Evolutionary conservation across 345 rosid species (phyloP), one percentile per base, ranked within the genome.

Genomic region (Aethionema arabicum): DNA sequence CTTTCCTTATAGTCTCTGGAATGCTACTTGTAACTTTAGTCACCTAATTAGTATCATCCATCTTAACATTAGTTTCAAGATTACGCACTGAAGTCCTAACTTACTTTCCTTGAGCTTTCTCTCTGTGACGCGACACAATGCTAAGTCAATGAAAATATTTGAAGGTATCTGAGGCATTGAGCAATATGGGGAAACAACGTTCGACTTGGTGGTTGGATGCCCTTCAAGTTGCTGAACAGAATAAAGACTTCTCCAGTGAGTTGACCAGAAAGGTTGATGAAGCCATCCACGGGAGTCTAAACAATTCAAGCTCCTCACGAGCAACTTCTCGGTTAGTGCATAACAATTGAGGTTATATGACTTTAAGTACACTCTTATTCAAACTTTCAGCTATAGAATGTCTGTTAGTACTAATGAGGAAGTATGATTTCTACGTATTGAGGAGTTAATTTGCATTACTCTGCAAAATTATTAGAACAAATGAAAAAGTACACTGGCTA

Each of bases 191-290:
- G 63, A 60, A 77, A 68, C 80, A 79, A 63, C 46, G 62, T 53
- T 72, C 75, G 35, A 55, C 60, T 72, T 92, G 98, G 98, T 92
- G 98, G 98, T 76, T 89, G 75, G 90, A 89, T 72, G 86, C 83
- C 41, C 85, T 92, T 63, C 61, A 79, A 76, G 73, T 75, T 67
- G 76, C 79, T 44, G 97, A 87, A 74, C 76, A 74, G 73, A 79
- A 80, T 70, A 77, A 77, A 63, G 96, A 85, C 35, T 72, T 78
- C 43, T 70, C 82, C 40, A 68, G 59, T 33, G 98, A 87, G 76
- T 74, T 92, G 76, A 82, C 81, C 10, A 81, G 84, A 79, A 92
- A 85, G 79, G 81, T 85, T 75, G 91, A 88, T 76, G 97, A 92
- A 68, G 83, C 89, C 53, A 81, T 89, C 74, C 67, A 81, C 52